phyloP scores from a whole-genome alignment of 2,329 filamentous ascomycete species.

The Verticillium nonalfalfae region DNA sequence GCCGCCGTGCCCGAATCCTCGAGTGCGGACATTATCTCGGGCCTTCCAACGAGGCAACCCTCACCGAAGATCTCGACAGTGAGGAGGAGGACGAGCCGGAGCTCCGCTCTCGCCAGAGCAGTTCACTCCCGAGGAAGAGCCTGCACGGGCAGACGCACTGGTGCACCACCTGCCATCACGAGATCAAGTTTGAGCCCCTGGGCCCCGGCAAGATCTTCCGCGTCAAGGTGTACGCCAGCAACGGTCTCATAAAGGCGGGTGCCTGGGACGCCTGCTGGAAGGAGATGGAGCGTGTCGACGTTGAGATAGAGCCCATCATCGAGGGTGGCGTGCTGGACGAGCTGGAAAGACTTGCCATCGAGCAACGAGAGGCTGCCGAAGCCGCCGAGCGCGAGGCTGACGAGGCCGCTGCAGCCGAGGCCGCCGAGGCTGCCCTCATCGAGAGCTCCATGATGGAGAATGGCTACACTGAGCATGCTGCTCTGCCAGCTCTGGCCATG shows the following conservation, averaged over 20 bases:
- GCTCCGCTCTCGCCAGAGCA: constrained; percentile 17
- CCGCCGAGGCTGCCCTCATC: background rate
- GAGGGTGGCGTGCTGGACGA: constrained; percentile 49
- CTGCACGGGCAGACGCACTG: constrained; percentile 37
- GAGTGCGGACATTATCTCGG: constrained; percentile 73
- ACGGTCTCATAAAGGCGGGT: constrained; percentile 84
- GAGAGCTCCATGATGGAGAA: background rate
- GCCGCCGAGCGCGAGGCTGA: constrained; percentile 7
- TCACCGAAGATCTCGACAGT: constrained; percentile 36
- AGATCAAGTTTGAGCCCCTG: constrained; percentile 48
- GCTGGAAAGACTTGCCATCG: constrained; percentile 47
- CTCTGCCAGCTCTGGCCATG: background rate
- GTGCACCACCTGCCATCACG: constrained; percentile 49
- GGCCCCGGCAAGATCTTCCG: constrained; percentile 57
- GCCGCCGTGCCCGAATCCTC: constrained; percentile 59
- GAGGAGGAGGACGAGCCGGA: constrained; percentile 32
- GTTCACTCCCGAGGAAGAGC: constrained; percentile 6
- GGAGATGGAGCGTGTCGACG: constrained; percentile 98
- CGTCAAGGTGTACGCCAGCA: constrained; percentile 88
- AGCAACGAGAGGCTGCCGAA: constrained; percentile 28
- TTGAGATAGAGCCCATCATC: constrained; percentile 76
- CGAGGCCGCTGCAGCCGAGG: background rate
- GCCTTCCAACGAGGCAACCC: constrained; percentile 42
- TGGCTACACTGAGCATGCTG: background rate
- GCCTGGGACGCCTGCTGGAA: constrained; percentile 93